These are phyloP conservation scores for Gymnopilus dilepis DNA, from an alignment of 768 basidiomycete genomes.

Conservation along the genomic window DNA sequence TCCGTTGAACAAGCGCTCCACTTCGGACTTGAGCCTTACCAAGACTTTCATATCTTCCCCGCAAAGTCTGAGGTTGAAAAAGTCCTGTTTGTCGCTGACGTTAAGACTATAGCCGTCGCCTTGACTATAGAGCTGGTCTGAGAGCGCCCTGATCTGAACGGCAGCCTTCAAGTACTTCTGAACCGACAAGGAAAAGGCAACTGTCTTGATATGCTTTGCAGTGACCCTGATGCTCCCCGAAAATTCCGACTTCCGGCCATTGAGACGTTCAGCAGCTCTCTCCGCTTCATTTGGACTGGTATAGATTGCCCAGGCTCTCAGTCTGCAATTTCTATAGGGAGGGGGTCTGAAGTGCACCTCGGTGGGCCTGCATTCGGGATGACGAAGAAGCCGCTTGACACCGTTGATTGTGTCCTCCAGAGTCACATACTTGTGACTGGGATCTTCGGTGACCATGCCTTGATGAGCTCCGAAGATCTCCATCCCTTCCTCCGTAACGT, in stretches of 20 bases:
- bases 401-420: constrained; percentile 42
- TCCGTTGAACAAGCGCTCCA: constrained; percentile 67
- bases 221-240: constrained; percentile 51
- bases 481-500: constrained; percentile 45
- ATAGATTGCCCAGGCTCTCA: constrained; percentile 64
- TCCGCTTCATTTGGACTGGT: constrained; percentile 55
- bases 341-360: constrained; percentile 54
- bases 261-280: constrained; percentile 50
- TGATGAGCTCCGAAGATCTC: constrained; percentile 48
- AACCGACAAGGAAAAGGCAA: constrained; percentile 49
- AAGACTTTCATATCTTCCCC: constrained; percentile 56
- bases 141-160: constrained; percentile 52
- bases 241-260: constrained; percentile 49
- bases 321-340: constrained; percentile 53
- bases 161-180: constrained; percentile 45
- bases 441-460: constrained; percentile 56
- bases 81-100: constrained; percentile 23
- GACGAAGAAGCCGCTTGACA: constrained; percentile 45
- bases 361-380: constrained; percentile 31
- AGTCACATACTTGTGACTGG: constrained; percentile 48
- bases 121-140: constrained; percentile 37
- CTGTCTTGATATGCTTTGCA: constrained; percentile 58
- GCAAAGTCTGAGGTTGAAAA: constrained; percentile 50
- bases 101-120: constrained; percentile 34
- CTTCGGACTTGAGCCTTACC: constrained; percentile 58